Evolutionary conservation across 2,329 filamentous ascomycete genomes (phyloP), one percentile per base, ranked within the genome.

Genomic region (Fusarium keratoplasticum): DNA sequence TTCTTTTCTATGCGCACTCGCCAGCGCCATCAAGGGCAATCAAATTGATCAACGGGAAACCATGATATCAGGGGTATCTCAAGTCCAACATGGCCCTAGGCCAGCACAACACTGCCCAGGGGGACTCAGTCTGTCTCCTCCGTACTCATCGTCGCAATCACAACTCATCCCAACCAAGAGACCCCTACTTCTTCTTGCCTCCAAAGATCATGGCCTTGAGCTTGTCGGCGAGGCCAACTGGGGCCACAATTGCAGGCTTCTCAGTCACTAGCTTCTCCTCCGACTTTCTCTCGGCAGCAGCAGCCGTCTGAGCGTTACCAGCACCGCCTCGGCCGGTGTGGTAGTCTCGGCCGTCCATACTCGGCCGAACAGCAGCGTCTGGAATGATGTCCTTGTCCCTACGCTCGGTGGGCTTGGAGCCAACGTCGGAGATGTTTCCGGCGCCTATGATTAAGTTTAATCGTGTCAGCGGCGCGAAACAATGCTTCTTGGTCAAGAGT

Each of bases 271-370:
- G 76, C 72, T 80, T 77, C 27, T 81, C 77, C 18, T 78, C 75
- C 9, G 78, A 70, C 64, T 78, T 78, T 75, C 80, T 79, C 69
- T 82, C 79, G 67, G 75, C 72, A 38, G 78, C 79, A 50, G 78
- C 79, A 54, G 83, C 74, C 75, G 87, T 83, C 79, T 87, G 67
- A 44, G 72, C 87, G 80, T 91, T 91, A 61, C 89, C 89, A 11
- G 87, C 88, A 67, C 89, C 89, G 77, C 89, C 89, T 35, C 89
- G 89, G 66, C 90, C 90, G 44, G 86, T 87, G 82, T 91, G 89
- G 80, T 85, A 88, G 78, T 89, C 87, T 67, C 82, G 79, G 61
- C 84, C 82, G 18, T 89, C 86, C 58, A 82, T 81, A 77, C 84
- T 86, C 31, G 84, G 83, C 29, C 88, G 87, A 60, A 85, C 79